Evolutionary conservation across 495 filamentous ascomycete species (phyloP).

Genomic region (Pyrenula massariospora): DNA sequence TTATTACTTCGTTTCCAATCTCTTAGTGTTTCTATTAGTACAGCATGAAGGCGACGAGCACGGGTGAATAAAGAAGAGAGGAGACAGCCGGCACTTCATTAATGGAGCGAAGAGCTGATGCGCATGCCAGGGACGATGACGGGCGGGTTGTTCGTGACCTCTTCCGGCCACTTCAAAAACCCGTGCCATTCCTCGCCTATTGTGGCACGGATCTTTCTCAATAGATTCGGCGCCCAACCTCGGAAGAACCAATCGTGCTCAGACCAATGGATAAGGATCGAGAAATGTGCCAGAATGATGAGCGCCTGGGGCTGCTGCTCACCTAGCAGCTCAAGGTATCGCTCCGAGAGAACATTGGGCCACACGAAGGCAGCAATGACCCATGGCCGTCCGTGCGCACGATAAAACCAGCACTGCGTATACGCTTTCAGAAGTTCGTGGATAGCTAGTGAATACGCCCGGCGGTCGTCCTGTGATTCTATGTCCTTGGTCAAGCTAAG

Average conservation of each 20-base stretch:
- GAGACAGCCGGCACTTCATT: neutral
- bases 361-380: slow-evolving; percentile 31
- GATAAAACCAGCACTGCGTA: slow-evolving; percentile 10
- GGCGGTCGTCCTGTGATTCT: slow-evolving; percentile 20
- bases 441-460: slow-evolving; percentile 18
- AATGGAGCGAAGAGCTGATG: neutral
- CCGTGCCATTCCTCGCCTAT: slow-evolving; percentile 12
- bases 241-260: slow-evolving; percentile 41
- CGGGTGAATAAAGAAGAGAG: too few species aligned
- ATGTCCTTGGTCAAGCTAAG: slow-evolving; percentile 21
- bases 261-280: slow-evolving; percentile 34
- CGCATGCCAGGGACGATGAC: neutral
- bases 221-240: slow-evolving; percentile 24
- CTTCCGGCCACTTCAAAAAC: slow-evolving; percentile 18
- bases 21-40: too few species aligned
- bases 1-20: too few species aligned
- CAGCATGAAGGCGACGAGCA: too few species aligned
- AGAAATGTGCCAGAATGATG: slow-evolving; percentile 38
- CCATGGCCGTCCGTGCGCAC: slow-evolving; percentile 8
- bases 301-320: slow-evolving; percentile 41
- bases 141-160: neutral
- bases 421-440: slow-evolving; percentile 7
- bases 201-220: slow-evolving; percentile 13
- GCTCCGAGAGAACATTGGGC: slow-evolving; percentile 35
- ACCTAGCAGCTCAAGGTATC: slow-evolving; percentile 38